Evolutionary conservation across 768 basidiomycete genomes (phyloP), one percentile per base, ranked within the genome.

Genomic region (Serendipita indica): DNA sequence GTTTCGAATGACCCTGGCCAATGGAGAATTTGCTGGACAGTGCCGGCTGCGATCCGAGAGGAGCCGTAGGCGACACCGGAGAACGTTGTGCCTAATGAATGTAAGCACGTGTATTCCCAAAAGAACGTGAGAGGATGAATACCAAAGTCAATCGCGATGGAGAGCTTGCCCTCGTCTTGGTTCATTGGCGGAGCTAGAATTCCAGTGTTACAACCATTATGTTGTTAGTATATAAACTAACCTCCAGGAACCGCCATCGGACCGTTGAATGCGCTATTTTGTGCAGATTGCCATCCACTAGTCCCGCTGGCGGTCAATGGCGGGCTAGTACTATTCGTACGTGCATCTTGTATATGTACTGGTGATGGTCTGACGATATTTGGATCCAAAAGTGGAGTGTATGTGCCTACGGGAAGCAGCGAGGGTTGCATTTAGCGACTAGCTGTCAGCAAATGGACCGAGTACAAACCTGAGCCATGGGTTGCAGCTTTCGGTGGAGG

Each of bases 1-100:
- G 84, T 89, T 69, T 91, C 89, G 62, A 82, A 78, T 2, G 84
- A 84, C 3, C 86, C 87, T 0, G 86, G 89, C 89, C 89, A 92
- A 60, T 79, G 78, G 16, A 92, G 70, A 58, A 92, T 89, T 66
- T 91, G 89, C 63, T 89, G 89, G 3, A 90, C 77, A 62, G 76
- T 76, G 14, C 90, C 90, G 0, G 77, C 78, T 7, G 84, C 79
- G 60, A 90, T 85, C 62, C 89, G 82, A 10, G 88, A 84, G 5
- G 88, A 90, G 4, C 85, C 89, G 65, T 87, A 93, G 0, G 89
- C 86, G 60, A 90, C 83, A 61, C 88, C 88, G 25, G 87, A 89
- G 71, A 89, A 89, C 3, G 86, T 90, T 2, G 88, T 89, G 69
- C 87, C 87, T 89, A 64, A 27, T 57, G 27, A 22, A 3, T 39